Base-by-base conservation (phyloP, 805 yeast genomes). In the Spathaspora boniae region DNA sequence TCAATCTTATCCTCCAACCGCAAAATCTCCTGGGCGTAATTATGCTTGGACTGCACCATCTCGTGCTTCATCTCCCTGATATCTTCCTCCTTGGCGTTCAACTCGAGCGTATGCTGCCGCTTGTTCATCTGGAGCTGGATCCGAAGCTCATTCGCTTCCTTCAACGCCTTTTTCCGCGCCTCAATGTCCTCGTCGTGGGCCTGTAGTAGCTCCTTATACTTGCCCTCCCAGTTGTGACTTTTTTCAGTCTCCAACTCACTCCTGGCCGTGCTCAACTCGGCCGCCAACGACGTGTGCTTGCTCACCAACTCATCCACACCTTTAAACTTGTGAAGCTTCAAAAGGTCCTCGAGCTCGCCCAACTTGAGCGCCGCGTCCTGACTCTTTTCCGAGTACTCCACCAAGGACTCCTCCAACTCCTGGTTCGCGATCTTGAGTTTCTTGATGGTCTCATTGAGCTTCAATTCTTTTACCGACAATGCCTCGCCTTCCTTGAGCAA, bases 401-500 rank as follows among this genome's bases (percentile, higher is more conserved):
- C 44, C 28, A 64, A 46, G n/a, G 51, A 48, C 2, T 42, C 16
- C 31, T 66, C 71, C 14, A 62, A 53, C 17, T 56, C 54, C 7
- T 35, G 35, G 42, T 62, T 64, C 5, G 45, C 37, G 3, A 47
- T 26, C 37, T 78, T 76, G 38, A 88, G 57, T 43, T 71, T 69
- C 42, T 84, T 84, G 33, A 89, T 76, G 0, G 80, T 67, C 26
- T 78, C 85, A 45, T 75, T 78, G 34, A 79, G 69, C 45, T 74
- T 76, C 18, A 86, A 68, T 48, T 91, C 97, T 41, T 76, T 79
- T 40, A 72, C 70, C 0, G 93, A 78, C 25, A 87, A 58, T 16
- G 72, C 76, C 43, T 82, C 80, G 4, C 95, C 95, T 56, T 88
- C 96, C 36, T 74, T 77, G 51, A 84, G 52, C 19, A 89, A 60